phyloP scores from a whole-genome alignment of 2,329 filamentous ascomycete species.

The Alternaria burnsii region DNA sequence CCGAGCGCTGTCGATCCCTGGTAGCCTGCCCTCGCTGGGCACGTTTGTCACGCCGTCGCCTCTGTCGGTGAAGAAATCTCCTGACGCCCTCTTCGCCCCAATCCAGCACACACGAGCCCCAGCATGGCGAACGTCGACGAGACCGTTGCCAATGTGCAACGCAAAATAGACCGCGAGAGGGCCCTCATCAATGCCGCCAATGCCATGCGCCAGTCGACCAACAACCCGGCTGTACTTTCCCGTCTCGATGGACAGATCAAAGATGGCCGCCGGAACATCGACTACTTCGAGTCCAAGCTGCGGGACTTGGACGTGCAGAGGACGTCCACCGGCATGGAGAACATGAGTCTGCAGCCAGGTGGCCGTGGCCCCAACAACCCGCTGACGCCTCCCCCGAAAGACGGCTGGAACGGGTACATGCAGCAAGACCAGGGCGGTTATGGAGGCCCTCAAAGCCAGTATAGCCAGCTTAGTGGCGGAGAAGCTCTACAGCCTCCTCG shows the following conservation, averaged over 20 bases:
- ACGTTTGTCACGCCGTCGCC: constrained; percentile 33
- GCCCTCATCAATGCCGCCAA: constrained; percentile 93
- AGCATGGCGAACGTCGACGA: constrained; percentile 68
- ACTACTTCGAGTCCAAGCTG: constrained; percentile 94
- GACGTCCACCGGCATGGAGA: constrained; percentile 72
- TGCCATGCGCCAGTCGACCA: constrained; percentile 93
- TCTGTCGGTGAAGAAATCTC: constrained; percentile 38
- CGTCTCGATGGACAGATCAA: constrained; percentile 93
- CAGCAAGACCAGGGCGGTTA: constrained; percentile 69
- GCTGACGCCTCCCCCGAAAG: constrained; percentile 74
- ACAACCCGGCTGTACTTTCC: constrained; percentile 89
- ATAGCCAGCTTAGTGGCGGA: constrained; percentile 69
- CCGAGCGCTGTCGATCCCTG: constrained; percentile 35
- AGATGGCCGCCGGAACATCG: constrained; percentile 89
- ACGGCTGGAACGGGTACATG: constrained; percentile 62
- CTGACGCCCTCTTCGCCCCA: constrained; percentile 35
- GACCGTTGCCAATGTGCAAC: constrained; percentile 80
- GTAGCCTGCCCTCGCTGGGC: constrained; percentile 37
- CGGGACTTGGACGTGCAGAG: constrained; percentile 85
- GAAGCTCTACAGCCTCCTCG: constrained; percentile 81
- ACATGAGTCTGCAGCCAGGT: constrained; percentile 67
- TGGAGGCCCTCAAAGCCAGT: constrained; percentile 59
- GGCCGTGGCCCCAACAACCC: constrained; percentile 52
- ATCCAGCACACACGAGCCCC: constrained; percentile 16
- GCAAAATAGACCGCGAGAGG: constrained; percentile 98